phyloP scores from a whole-genome alignment of 2,329 filamentous ascomycete species.

The Cercospora citrullina region DNA sequence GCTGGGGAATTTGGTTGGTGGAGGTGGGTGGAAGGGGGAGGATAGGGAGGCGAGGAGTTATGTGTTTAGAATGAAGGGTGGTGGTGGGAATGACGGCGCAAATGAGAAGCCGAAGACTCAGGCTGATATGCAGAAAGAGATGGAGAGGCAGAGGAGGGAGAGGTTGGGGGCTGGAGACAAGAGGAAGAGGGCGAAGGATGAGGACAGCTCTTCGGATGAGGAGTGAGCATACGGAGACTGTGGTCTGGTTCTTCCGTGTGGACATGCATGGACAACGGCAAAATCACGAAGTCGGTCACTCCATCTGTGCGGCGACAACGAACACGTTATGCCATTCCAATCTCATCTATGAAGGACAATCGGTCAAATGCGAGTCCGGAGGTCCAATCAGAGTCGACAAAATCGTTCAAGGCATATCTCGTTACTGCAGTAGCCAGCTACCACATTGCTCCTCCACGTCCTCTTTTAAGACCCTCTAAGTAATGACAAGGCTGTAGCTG shows the following conservation, averaged over 20 bases:
- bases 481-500: conserved; percentile 9
- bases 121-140: conserved; percentile 11
- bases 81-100: not conserved
- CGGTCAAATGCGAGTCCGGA: too few relatives aligned
- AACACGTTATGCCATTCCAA: not conserved
- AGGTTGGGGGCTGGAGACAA: conserved; percentile 10
- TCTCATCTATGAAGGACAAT: too few relatives aligned
- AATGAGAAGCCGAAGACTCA: conserved; percentile 4
- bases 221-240: not conserved
- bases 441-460: not conserved
- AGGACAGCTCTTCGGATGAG: conserved; percentile 5
- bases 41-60: conserved; percentile 49
- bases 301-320: not conserved
- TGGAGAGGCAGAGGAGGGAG: conserved; percentile 11
- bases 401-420: not conserved
- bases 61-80: conserved; percentile 46
- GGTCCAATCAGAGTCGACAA: too few relatives aligned
- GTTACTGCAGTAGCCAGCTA: not conserved
- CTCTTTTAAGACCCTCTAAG: not conserved
- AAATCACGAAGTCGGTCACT: not conserved
- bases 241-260: not conserved
- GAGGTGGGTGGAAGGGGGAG: conserved; percentile 52
- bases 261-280: not conserved
- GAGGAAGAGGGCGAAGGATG: conserved; percentile 11
- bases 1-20: conserved; percentile 57